Evolutionary conservation across 2,329 filamentous ascomycete species (phyloP).

Genomic region (Coniella vitis): DNA sequence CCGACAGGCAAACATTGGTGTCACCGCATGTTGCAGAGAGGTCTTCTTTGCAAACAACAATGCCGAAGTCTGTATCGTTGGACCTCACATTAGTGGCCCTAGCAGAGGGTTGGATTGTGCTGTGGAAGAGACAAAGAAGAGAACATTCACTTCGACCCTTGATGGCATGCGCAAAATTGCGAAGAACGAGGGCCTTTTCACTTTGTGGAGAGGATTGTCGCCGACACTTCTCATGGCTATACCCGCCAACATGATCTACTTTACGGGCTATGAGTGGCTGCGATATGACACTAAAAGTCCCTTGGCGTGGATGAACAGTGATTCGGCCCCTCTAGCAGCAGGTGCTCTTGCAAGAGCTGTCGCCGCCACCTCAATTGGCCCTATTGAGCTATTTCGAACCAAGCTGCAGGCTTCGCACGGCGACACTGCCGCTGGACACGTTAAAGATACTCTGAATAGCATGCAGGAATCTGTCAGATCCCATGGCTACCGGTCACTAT

Average conservation of each 20-base stretch:
- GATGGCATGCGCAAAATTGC: constrained; percentile 94
- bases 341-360: constrained; percentile 72
- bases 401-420: constrained; percentile 74
- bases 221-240: constrained; percentile 91
- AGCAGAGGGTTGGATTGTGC: constrained; percentile 55
- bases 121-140: constrained; percentile 77
- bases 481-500: constrained; percentile 75
- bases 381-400: constrained; percentile 90
- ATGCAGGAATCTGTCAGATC: constrained; percentile 71
- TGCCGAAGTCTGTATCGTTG: constrained; percentile 73
- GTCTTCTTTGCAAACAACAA: constrained; percentile 94
- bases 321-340: constrained; percentile 72
- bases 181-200: constrained; percentile 78
- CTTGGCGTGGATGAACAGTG: constrained; percentile 58
- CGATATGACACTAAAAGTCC: constrained; percentile 69
- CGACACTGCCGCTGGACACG: constrained; percentile 56
- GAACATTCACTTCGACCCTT: constrained; percentile 81
- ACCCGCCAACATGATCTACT: constrained; percentile 96
- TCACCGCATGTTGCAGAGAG: constrained; percentile 91
- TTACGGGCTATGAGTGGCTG: constrained; percentile 95
- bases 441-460: constrained; percentile 70
- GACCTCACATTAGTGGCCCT: constrained; percentile 44
- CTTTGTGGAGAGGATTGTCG: constrained; percentile 89
- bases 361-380: constrained; percentile 76
- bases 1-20: constrained; percentile 73